phyloP scores from a whole-genome alignment of 2,329 filamentous ascomycete genomes.

The Sporothrix brasiliensis region DNA sequence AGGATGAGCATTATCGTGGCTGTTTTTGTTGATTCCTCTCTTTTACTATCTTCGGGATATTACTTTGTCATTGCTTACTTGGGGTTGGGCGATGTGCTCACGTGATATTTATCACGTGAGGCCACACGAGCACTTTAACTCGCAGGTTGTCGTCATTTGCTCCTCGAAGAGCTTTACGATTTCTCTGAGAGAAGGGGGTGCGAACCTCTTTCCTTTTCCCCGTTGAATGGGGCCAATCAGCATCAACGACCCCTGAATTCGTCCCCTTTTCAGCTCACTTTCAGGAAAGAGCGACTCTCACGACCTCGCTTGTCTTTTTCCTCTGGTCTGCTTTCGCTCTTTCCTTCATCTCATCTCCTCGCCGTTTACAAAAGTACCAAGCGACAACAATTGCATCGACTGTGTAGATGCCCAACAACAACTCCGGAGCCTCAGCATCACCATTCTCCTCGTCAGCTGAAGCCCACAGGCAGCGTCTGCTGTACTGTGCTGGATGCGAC shows the following conservation, averaged over 20 bases:
- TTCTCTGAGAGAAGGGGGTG: constrained; percentile 22
- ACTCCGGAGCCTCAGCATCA: neutral
- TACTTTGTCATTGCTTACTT: no score
- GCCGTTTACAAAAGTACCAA: neutral
- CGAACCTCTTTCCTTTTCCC: neutral
- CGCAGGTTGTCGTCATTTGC: neutral
- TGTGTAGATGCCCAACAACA: neutral
- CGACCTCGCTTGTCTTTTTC: neutral
- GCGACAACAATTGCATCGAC: constrained; percentile 4
- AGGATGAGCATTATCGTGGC: no score
- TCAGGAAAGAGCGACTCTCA: constrained; percentile 17
- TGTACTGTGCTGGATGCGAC: constrained; percentile 6
- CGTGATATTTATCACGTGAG: no score
- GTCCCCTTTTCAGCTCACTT: constrained; percentile 29
- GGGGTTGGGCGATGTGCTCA: no score
- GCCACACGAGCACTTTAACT: neutral
- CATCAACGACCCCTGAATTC: constrained; percentile 28
- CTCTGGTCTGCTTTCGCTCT: neutral
- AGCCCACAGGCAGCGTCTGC: neutral
- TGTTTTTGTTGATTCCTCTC: no score
- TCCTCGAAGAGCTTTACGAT: neutral
- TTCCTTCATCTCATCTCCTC: neutral
- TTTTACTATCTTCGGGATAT: no score
- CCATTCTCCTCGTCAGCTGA: constrained; percentile 11
- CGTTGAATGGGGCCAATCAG: constrained; percentile 29